Evolutionary conservation across 768 basidiomycete genomes (phyloP).

Genomic region (Lactarius hatsudake): DNA sequence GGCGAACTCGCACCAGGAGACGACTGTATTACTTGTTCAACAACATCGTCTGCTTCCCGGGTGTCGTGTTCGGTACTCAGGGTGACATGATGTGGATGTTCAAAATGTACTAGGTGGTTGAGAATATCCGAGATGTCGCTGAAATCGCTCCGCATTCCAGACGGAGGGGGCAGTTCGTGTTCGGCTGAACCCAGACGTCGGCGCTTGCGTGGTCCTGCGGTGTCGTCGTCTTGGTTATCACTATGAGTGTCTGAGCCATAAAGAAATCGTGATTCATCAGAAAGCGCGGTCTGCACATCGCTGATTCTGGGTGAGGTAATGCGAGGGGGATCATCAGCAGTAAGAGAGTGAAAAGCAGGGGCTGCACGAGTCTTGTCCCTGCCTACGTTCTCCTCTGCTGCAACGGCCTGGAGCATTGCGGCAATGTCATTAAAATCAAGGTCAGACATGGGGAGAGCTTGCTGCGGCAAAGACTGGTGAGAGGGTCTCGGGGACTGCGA

Average conservation of each 20-base stretch:
- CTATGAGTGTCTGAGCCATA: constrained; percentile 40
- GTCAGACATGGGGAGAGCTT: constrained; percentile 32
- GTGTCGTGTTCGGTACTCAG: constrained; percentile 4
- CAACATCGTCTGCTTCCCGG: constrained; percentile 14
- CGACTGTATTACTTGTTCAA: constrained; percentile 21
- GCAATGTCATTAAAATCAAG: constrained; percentile 64
- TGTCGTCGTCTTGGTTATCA: constrained; percentile 32
- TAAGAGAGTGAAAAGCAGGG: constrained; percentile 77
- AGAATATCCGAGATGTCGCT: constrained; percentile 78
- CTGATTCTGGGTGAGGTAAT: constrained; percentile 17
- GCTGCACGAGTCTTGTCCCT: constrained; percentile 60
- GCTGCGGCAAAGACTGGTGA: constrained; percentile 15
- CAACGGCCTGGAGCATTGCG: constrained; percentile 72
- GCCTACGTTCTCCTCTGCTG: constrained; percentile 43
- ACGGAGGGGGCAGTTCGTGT: constrained; percentile 33
- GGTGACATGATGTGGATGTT: constrained; percentile 46
- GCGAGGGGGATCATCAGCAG: constrained; percentile 45
- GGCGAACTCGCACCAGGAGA: constrained; percentile 17
- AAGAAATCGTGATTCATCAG: constrained; percentile 33
- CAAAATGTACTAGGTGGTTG: constrained; percentile 71
- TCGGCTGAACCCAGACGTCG: constrained; percentile 32
- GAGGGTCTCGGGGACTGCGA: constrained; percentile 13
- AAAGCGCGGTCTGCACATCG: constrained; percentile 22
- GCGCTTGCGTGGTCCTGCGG: constrained; percentile 24
- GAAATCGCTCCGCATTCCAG: constrained; percentile 63